Evolutionary conservation across 208 protist genomes (phyloP).

Genomic region (Leishmania lainsoni): DNA sequence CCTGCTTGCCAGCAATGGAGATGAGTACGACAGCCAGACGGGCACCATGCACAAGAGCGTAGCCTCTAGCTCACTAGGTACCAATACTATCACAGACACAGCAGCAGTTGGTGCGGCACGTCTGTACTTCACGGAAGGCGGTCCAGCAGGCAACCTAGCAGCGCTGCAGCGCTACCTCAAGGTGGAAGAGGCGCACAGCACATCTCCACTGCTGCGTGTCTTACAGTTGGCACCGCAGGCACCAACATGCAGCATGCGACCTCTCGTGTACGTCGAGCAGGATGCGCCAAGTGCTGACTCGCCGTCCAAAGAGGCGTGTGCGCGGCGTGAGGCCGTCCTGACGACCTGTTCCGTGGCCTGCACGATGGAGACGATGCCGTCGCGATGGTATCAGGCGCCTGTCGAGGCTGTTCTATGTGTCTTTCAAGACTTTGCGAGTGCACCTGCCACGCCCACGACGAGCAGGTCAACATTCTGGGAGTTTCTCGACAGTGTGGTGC

Average conservation of each 20-base stretch:
- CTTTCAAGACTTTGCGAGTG: conserved; percentile 7
- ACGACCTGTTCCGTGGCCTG: conserved; percentile 6
- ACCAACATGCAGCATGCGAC: not conserved
- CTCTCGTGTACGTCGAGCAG: conserved; percentile 16
- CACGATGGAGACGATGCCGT: not conserved
- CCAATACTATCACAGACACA: not conserved
- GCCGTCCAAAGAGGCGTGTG: not conserved
- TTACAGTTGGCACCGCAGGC: conserved; percentile 10
- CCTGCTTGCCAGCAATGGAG: not conserved
- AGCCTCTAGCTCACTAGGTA: not conserved
- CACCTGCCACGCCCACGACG: not conserved
- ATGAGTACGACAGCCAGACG: not conserved
- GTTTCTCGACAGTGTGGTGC: conserved; percentile 23
- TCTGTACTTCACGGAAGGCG: conserved; percentile 13
- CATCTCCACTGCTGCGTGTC: conserved; percentile 11
- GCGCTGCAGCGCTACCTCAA: conserved; percentile 13
- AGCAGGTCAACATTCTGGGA: conserved; percentile 32
- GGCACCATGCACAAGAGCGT: not conserved
- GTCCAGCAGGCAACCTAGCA: not conserved
- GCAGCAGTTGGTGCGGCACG: not conserved
- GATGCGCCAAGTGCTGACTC: not conserved
- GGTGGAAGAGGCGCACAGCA: not conserved
- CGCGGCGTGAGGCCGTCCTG: not conserved
- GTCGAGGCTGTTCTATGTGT: conserved; percentile 7
- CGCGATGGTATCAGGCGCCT: not conserved